phyloP scores from a whole-genome alignment of 2,329 filamentous ascomycete genomes.

The Pezizomycotina sp. region DNA sequence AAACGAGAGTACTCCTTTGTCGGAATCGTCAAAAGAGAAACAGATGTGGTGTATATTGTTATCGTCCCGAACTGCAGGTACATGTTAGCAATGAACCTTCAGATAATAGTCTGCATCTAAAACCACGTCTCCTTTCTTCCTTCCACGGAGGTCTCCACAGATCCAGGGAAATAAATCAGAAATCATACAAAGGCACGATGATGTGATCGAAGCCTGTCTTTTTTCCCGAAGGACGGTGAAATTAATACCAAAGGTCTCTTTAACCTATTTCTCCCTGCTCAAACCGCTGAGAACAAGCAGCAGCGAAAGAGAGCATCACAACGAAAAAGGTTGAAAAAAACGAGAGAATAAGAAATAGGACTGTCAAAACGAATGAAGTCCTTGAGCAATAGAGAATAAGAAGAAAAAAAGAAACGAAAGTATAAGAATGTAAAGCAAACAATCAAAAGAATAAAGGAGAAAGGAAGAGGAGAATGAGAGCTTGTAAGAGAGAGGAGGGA shows the following conservation, averaged over 20 bases:
- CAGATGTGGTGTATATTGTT: too few species aligned
- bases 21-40: too few species aligned
- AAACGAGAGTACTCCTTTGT: too few species aligned
- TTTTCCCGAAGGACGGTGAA: constrained; percentile 2
- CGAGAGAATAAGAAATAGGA: constrained; percentile 1
- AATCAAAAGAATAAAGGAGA: constrained; percentile 18
- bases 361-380: constrained; percentile 3
- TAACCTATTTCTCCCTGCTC: constrained; percentile 16
- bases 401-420: constrained; percentile 16
- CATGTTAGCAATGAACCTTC: too few species aligned
- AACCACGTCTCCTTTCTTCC: too few species aligned
- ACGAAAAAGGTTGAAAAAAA: constrained; percentile 20
- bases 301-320: too few species aligned
- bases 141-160: too few species aligned
- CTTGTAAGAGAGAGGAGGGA: constrained; percentile 16
- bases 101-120: too few species aligned
- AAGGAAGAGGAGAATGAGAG: constrained; percentile 1
- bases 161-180: too few species aligned
- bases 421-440: constrained; percentile 23
- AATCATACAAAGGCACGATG: too few species aligned
- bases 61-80: too few species aligned
- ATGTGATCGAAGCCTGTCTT: too few species aligned
- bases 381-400: constrained; percentile 29
- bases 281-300: constrained; percentile 16
- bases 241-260: constrained; percentile 7